phyloP scores from a whole-genome alignment of 2,329 filamentous ascomycete genomes.

The Trichophyton rubrum region DNA sequence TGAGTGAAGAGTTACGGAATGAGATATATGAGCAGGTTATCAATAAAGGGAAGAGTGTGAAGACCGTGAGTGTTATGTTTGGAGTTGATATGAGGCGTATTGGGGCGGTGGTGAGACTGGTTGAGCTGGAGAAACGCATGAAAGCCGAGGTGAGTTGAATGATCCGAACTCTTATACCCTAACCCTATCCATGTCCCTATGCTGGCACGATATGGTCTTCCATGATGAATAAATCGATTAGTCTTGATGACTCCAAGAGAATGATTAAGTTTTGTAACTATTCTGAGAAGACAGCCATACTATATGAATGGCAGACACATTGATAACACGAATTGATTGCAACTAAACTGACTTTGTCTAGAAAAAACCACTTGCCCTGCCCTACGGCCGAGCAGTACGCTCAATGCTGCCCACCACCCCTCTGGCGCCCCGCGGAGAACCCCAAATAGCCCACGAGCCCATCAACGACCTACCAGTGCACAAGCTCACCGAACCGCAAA shows the following conservation, averaged over 20 bases:
- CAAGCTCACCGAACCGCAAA: constrained; percentile 40
- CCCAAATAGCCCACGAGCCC: constrained; percentile 41
- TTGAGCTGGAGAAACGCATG: constrained; percentile 75
- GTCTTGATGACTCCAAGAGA: constrained; percentile 82
- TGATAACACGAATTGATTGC: neutral
- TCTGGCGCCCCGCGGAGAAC: constrained; percentile 26
- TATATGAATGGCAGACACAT: constrained; percentile 7
- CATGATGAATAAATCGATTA: constrained; percentile 84
- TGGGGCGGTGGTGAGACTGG: constrained; percentile 71
- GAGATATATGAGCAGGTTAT: constrained; percentile 61
- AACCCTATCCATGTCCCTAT: no score
- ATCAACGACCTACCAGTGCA: constrained; percentile 54
- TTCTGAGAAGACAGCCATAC: constrained; percentile 44
- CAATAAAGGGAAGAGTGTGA: constrained; percentile 53
- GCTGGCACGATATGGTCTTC: constrained; percentile 5
- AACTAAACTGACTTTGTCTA: constrained; percentile 25
- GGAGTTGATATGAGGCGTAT: constrained; percentile 73
- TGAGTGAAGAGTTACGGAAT: constrained; percentile 61
- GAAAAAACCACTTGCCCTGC: constrained; percentile 63
- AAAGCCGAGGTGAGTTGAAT: constrained; percentile 53
- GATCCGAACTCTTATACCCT: neutral
- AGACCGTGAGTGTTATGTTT: constrained; percentile 63
- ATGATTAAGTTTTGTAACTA: constrained; percentile 54
- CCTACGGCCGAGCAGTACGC: constrained; percentile 65
- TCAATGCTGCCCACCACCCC: constrained; percentile 66